phyloP scores from a whole-genome alignment of 2,329 filamentous ascomycete species.

The Pochonia chlamydosporia region DNA sequence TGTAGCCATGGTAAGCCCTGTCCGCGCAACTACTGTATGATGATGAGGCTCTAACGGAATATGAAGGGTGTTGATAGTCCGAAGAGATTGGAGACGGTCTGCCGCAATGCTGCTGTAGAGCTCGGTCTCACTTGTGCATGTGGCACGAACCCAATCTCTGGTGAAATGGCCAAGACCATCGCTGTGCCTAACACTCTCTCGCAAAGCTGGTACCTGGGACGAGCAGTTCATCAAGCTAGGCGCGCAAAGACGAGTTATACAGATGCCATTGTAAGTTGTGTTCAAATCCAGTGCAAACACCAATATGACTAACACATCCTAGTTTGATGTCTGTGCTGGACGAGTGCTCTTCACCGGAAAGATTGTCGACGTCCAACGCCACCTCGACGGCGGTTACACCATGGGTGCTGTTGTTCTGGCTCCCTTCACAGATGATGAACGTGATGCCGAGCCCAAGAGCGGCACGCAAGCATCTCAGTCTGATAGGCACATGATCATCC shows the following conservation, averaged over 20 bases:
- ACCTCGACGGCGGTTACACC: conserved; percentile 33
- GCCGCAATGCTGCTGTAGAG: conserved; percentile 30
- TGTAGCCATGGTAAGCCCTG: conserved; percentile 22
- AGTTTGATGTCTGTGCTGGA: conserved; percentile 26
- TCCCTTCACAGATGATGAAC: conserved; percentile 24
- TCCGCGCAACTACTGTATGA: no score
- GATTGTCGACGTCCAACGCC: conserved; percentile 32
- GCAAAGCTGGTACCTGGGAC: conserved; percentile 27
- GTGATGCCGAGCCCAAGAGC: conserved; percentile 14
- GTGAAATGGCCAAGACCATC: conserved; percentile 11
- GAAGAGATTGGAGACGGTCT: conserved; percentile 26
- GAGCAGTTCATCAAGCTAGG: conserved; percentile 24
- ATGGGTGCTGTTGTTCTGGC: conserved; percentile 31
- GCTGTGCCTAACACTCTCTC: conserved; percentile 23
- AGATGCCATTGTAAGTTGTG: conserved; percentile 22
- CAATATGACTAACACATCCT: neutral
- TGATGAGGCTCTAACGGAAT: neutral
- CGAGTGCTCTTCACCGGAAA: conserved; percentile 33
- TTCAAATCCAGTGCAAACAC: no score
- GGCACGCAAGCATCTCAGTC: conserved; percentile 13
- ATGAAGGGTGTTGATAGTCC: conserved; percentile 27
- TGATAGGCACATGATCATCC: conserved; percentile 29
- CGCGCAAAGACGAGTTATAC: conserved; percentile 21
- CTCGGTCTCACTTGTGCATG: conserved; percentile 32
- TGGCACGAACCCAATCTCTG: conserved; percentile 24